Conservation (phyloP, 345 rosid genomes). For the Aquilaria malaccensis region DNA sequence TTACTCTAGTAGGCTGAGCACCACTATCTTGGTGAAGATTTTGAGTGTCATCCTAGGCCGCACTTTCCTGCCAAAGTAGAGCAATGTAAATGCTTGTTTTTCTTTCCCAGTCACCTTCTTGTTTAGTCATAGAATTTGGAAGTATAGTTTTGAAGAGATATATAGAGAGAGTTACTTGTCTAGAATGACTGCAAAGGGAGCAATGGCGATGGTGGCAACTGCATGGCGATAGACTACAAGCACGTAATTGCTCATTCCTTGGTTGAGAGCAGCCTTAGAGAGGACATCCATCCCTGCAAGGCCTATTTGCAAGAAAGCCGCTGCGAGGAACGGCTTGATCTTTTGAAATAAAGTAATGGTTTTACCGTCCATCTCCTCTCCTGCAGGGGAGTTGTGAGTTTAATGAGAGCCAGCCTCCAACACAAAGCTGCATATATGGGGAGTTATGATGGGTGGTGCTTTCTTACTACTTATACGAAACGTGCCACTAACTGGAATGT, state of each 20-base stretch:
- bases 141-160: neutral
- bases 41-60: constrained; percentile 68
- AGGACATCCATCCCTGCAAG: constrained; percentile 83
- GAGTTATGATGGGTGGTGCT: neutral
- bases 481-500: neutral
- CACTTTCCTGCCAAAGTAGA: constrained; percentile 40
- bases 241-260: constrained; percentile 83
- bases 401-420: no score
- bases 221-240: constrained; percentile 87
- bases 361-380: no score
- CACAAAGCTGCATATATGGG: no score
- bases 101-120: no score
- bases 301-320: constrained; percentile 76
- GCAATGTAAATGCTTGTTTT: neutral
- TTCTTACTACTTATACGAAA: neutral
- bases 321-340: constrained; percentile 55
- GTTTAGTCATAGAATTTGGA: neutral
- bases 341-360: constrained; percentile 15
- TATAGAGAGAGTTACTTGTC: constrained; percentile 39
- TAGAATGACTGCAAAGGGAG: constrained; percentile 64
- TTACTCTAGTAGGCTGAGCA: constrained; percentile 77
- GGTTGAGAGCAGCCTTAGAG: constrained; percentile 66
- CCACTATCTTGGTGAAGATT: constrained; percentile 52
- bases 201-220: constrained; percentile 63
- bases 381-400: no score